These are phyloP conservation scores for Pythium scleroteichum DNA, from an alignment of 352 stramenopile genomes.

Conservation along the genomic window DNA sequence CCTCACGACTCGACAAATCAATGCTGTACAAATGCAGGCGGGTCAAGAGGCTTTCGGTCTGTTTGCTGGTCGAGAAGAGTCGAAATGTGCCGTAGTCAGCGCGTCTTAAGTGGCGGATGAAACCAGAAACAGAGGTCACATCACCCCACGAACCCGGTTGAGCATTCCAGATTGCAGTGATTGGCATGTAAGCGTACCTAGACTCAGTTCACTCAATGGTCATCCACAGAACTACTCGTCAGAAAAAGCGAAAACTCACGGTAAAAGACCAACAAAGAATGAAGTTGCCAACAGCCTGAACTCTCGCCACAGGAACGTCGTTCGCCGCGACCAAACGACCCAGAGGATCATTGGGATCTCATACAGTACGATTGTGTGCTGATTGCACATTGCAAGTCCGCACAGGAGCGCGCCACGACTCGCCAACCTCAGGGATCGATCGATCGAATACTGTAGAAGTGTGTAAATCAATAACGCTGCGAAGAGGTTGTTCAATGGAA, in stretches of 20 bases:
- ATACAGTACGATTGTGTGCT: conserved; percentile 95
- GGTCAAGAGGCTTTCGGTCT: conserved; percentile 68
- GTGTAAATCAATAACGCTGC: conserved; percentile 74
- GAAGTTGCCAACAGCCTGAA: conserved; percentile 42
- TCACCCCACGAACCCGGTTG: conserved; percentile 93
- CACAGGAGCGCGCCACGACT: conserved; percentile 82
- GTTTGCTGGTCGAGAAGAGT: conserved; percentile 82
- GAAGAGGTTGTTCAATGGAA: conserved; percentile 96
- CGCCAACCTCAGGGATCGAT: conserved; percentile 27
- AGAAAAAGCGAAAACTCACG: conserved; percentile 50
- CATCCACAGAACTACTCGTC: background rate
- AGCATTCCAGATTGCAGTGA: conserved; percentile 60
- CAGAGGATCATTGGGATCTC: conserved; percentile 85
- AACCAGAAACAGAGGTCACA: conserved; percentile 77
- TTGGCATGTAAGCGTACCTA: conserved; percentile 77
- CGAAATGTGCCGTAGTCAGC: conserved; percentile 94
- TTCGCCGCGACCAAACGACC: conserved; percentile 59
- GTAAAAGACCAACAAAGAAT: conserved; percentile 80
- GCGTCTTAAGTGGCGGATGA: conserved; percentile 91
- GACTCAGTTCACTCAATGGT: background rate
- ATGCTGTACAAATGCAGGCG: conserved; percentile 68
- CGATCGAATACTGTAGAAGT: conserved; percentile 49
- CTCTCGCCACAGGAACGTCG: conserved; percentile 34
- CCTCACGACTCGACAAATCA: conserved; percentile 64
- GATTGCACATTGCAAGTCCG: conserved; percentile 94